Conservation (phyloP, 257 asterid species). For the Orobanche coerulescens region DNA sequence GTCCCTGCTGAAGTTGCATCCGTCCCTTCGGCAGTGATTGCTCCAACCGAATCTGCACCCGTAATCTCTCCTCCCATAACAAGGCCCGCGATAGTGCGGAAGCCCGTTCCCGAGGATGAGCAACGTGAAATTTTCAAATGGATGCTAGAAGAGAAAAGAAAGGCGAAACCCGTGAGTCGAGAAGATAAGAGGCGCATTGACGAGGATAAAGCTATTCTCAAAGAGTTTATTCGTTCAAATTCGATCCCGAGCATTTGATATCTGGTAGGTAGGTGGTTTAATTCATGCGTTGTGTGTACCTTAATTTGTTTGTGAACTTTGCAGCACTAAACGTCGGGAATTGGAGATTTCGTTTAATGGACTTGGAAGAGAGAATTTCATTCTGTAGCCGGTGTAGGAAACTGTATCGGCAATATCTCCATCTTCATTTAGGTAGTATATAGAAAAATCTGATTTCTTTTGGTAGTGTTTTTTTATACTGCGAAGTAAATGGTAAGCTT, state of each 20-base stretch:
- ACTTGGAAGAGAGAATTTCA: not conserved
- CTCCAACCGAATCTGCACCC: slow-evolving; percentile 31
- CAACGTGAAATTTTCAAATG: slow-evolving; percentile 60
- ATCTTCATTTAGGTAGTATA: not conserved
- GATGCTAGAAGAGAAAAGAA: slow-evolving; percentile 71
- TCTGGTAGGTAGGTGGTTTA: not conserved
- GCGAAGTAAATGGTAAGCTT: too few relatives aligned
- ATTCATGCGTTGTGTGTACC: not conserved
- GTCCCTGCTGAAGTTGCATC: slow-evolving; percentile 29
- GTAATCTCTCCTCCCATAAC: slow-evolving; percentile 28
- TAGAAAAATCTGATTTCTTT: too few relatives aligned
- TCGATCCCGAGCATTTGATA: slow-evolving; percentile 38
- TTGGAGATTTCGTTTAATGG: not conserved
- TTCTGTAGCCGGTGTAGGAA: not conserved
- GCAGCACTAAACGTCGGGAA: not conserved
- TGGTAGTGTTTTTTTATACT: too few relatives aligned
- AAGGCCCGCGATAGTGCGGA: slow-evolving; percentile 36
- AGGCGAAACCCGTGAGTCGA: slow-evolving; percentile 40
- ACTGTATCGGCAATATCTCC: not conserved
- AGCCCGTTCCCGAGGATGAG: slow-evolving; percentile 43
- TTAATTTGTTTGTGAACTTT: not conserved
- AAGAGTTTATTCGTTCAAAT: slow-evolving; percentile 43
- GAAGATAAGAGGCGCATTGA: slow-evolving; percentile 45
- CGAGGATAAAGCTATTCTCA: slow-evolving; percentile 62
- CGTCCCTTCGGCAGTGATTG: slow-evolving; percentile 30